Percentiles rank a stretch among this genome's conserved stretches.
These are phyloP conservation scores for Scheffersomyces lignicola DNA, from an alignment of 1,139 yeast species.

Conservation along the genomic window DNA sequence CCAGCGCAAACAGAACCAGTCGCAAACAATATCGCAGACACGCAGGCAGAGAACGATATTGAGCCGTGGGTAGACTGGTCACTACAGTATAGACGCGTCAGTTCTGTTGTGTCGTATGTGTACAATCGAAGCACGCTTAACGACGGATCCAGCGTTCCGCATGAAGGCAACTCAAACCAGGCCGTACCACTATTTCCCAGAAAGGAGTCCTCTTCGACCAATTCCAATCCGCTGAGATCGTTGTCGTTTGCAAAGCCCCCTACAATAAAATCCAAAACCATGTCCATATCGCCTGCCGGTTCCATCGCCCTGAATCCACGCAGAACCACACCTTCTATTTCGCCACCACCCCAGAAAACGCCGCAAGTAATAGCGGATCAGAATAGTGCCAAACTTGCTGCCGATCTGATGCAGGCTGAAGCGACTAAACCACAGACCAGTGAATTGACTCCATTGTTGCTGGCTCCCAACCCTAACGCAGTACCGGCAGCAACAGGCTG, in stretches of 20 bases:
- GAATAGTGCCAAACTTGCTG: background rate
- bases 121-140: constrained; percentile 1
- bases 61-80: constrained; percentile 7
- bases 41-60: background rate
- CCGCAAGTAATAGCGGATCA: background rate
- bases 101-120: constrained; percentile 5
- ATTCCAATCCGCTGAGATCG: background rate
- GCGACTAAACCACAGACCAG: constrained; percentile 3
- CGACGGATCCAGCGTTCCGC: background rate
- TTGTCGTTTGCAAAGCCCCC: constrained; percentile 1
- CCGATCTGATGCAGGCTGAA: constrained; percentile 3
- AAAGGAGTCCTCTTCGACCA: background rate
- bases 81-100: constrained; percentile 3
- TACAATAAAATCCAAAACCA: background rate
- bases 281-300: constrained; percentile 1
- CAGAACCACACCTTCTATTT: background rate
- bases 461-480: constrained; percentile 5
- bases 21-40: background rate
- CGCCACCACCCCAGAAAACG: constrained; percentile 8
- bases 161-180: background rate
- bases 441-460: constrained; percentile 13
- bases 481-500: constrained; percentile 14
- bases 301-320: background rate
- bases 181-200: background rate
- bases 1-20: background rate